Evolutionary conservation across 179 eudicot species (phyloP), one percentile per base, ranked within the genome.

Genomic region (Kewa caespitosa): DNA sequence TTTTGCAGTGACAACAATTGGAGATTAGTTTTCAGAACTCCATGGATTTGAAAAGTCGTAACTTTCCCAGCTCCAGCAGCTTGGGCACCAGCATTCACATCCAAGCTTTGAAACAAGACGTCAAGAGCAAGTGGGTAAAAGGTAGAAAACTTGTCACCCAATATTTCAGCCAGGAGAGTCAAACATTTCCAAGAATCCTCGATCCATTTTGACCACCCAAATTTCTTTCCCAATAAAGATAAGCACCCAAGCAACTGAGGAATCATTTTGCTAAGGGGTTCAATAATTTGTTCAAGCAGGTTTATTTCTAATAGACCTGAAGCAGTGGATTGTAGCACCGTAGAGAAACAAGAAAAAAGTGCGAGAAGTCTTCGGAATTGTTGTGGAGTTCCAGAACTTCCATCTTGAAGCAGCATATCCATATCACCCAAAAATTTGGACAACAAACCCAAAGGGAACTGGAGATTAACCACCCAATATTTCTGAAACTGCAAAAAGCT

Each of bases 401-500:
- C 90, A 82, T 96, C 99, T 87, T 91, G 92, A 73, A 96, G 96
- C 66, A 93, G 82, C 70, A 86, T 87, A 80, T 96, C 98, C 99
- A 96, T 93, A 81, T 96, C 99, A 54, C 91, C 99, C 84, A 96
- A 84, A 83, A 96, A 91, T 82, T 96, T 96, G 14, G 90, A 85
- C 72, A 96, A 76, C 83, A 96, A 78, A 48, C 96, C 89, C 82
- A 96, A 73, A 33, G 99, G 94, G 80, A 96, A 96, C 77, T 90
- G 96, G 74, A 91, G 79, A 80, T 89, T 91, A 78, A 79, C 81
- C 74, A 94, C 94, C 99, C 99, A 96, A 74, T 96, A 93, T 77
- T 96, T 96, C 87, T 93, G 98, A 82, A 96, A 93, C 73, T 93
- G 99, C 85, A 96, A 83, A 82, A 96, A 93, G 80, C 89, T 90